Evolutionary conservation across 352 stramenopile species (phyloP), one percentile per base, ranked within the genome.

Genomic region (Phytophthora syringae): DNA sequence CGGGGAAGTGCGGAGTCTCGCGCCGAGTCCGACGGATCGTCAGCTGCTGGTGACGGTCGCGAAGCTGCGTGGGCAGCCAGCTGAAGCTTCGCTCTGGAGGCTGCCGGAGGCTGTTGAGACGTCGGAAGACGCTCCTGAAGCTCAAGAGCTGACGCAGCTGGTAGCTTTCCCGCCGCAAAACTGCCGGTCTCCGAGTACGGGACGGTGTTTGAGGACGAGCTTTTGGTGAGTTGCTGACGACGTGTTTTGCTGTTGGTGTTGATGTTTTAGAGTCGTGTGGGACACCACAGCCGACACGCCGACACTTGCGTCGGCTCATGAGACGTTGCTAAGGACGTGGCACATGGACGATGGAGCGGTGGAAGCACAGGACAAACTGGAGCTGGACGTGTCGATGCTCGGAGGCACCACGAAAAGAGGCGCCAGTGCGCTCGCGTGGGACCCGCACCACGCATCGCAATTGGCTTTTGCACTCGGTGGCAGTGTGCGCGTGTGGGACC

Each of bases 361-460:
- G 6, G 60, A 64, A n/a, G 47, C 67, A 16, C 68, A 85, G 45
- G 60, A 84, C 25, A 79, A 76, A 25, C 61, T 86, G 24, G 64
- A 81, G 51, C 67, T 88, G 50, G 80, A 90, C n/a, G 54, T 88
- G 34, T 81, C 79, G 13, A 63, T 86, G 24, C 67, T 78, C 0
- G 60, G 66, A 37, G 62, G 64, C 5, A 61, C 89, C 2, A 74
- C 56, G 0, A 74, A 78, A 28, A 67, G 44, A 62, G 48, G 56
- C 2, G 65, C 57, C 7, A 60, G 48, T 32, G 71, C 78, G 0
- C 63, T 94, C 45, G 70, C 70, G 12, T 97, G 89, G 89, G 89
- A 98, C 25, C 92, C 92, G 48, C 92, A 98, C 52, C 77, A 95
- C 52, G 63, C 63, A 16, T 77, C 82, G 16, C 76, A 88, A 44